Base-by-base conservation (phyloP, 768 basidiomycete species). In the Tricholoma terreum region DNA sequence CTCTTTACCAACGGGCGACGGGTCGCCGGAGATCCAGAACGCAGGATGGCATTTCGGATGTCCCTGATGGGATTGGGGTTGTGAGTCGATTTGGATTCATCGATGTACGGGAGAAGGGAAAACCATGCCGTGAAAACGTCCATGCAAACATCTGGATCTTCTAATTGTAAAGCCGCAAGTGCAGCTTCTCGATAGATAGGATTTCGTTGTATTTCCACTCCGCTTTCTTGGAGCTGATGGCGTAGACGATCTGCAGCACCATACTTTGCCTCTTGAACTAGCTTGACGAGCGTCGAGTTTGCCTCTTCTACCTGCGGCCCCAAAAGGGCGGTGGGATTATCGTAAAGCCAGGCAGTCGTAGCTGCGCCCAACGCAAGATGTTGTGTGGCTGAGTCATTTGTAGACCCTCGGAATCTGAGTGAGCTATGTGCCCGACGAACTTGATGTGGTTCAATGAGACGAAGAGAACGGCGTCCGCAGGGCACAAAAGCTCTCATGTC, bases 161-260 rank as follows among this genome's bases (percentile, higher is more conserved):
- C 49, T 58, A 59, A 61, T 11, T 46, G 59, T n/a, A 68, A 17
- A 35, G 53, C 45, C 2, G 57, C 42, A 19, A 66, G 52, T 3
- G 62, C 67, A 19, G 65, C 67, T 38, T 59, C 53, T 27, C 58
- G 61, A 22, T 62, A 68, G 19, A 55, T 24, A 11, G 54, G 52
- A 27, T 66, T 58, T 24, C 43, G 61, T 35, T 36, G 35, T 35
- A 66, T 65, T 46, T 35, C 36, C 12, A 61, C 21, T 19, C 55
- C 60, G 6, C 43, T 38, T 8, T 50, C 52, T 9, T 58, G 12
- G 33, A 66, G 60, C 11, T 55, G 50, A 4, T 63, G 11, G 7
- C 60, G 62, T 17, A 68, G 48, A 10, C 59, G 61, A 15, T 65
- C 59, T 33, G 67, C 67, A 30, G 63, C 65, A 22, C 49, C 58